Evolutionary conservation across 805 yeast genomes (phyloP), one percentile per base, ranked within the genome.

Genomic region (Pichia phayaonensis): DNA sequence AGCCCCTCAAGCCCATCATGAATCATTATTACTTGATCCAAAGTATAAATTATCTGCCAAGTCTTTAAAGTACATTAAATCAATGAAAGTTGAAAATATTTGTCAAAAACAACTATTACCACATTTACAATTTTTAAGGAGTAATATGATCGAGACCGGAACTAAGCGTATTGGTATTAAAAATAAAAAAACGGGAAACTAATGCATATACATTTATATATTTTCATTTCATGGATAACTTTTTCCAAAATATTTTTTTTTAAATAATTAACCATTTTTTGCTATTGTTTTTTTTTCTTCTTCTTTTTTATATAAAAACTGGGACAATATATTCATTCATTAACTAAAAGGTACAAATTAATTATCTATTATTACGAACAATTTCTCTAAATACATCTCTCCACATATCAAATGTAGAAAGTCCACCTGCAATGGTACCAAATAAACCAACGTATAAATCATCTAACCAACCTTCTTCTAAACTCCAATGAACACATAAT

Each of bases 401-500:
- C 63, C 62, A 64, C n/a, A 46, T 46, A 21, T 60, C 44, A 8
- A 54, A 8, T 4, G 70, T 50, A 20, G 49, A 47, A 23, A 61
- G 46, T 48, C 63, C 45, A 54, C 50, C 50, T 3, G 60, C 60
- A n/a, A 52, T 34, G 7, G 68, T 61, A n/a, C 71, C 72, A 49
- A 65, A 60, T 20, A 68, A 56, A 1, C 72, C 72, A 41, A 68
- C 72, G 16, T 53, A 45, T 20, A 67, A 48, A 24, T 61, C 63
- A 44, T 59, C 52, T 26, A 69, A 51, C 41, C 70, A 66, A 2
- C 72, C 72, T 27, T 63, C 65, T 13, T 52, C 55, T 38, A 62
- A 48, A 38, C 72, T 66, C 72, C 72, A 69, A 54, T 69, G 72
- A 7, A 64, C 62, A 43, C 71, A 67, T 42, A 69, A 58, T 13